Evolutionary conservation across 345 rosid genomes (phyloP).

Genomic region (Stellera chamaejasme): DNA sequence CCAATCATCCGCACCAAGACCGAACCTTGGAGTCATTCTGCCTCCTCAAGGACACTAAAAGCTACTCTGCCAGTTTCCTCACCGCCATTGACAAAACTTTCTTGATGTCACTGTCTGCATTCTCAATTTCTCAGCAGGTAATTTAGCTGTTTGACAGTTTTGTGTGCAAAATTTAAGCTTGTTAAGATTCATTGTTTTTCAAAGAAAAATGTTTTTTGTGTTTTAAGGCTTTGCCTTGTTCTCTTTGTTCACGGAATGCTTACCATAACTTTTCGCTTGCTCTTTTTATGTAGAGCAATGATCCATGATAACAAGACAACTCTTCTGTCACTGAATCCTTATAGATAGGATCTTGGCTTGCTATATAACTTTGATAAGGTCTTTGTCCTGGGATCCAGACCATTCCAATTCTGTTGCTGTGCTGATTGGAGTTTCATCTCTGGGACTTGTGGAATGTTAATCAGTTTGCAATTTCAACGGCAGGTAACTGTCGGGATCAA

Average conservation of each 20-base stretch:
- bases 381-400: constrained; percentile 49
- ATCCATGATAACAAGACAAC: constrained; percentile 45
- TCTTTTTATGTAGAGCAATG: too few species aligned
- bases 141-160: constrained; percentile 4
- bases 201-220: too few species aligned
- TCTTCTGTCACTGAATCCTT: constrained; percentile 55
- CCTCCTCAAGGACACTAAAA: constrained; percentile 82
- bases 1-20: constrained; percentile 77
- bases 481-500: too few species aligned
- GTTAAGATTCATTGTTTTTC: too few species aligned
- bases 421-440: constrained; percentile 37
- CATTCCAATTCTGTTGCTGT: constrained; percentile 56
- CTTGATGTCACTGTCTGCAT: constrained; percentile 92
- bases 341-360: constrained; percentile 86
- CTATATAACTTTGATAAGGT: constrained; percentile 65
- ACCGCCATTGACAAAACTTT: constrained; percentile 88
- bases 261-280: too few species aligned
- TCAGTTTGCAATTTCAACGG: constrained; percentile 58
- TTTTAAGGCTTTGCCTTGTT: too few species aligned
- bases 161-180: not conserved
- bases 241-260: too few species aligned
- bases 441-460: constrained; percentile 55
- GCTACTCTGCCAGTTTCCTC: constrained; percentile 79
- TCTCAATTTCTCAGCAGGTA: constrained; percentile 82
- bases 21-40: constrained; percentile 85